Base-by-base conservation (phyloP, 495 filamentous ascomycete genomes). In the Aspergillus panamensis region DNA sequence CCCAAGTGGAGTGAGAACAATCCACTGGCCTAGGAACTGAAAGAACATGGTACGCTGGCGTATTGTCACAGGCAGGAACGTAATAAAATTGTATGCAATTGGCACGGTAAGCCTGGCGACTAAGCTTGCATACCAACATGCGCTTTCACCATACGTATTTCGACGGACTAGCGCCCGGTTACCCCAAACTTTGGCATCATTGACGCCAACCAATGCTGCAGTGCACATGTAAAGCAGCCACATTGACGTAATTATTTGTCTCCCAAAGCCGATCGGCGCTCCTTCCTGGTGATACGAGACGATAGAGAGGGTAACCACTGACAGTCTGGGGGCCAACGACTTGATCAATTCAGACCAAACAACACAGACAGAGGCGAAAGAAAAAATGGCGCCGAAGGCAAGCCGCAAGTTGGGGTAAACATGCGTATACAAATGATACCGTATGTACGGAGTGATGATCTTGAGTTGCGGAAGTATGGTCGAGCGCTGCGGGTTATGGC, bases 221-320 rank as follows among this genome's bases (percentile, higher is more conserved):
- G 86, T 79, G 68, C 83, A 88, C 93, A 97, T 97, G 76, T 97
- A 98, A 25, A 91, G 71, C 62, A 98, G 85, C 94, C 94, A 98
- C 31, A 84, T 74, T 9, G 90, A 87, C 9, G 93, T 87, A 48
- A 89, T 88, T 47, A 89, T 69, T 68, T 98, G 94, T 32, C 91
- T 89, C 9, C 86, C 85, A 61, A 97, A 88, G 12, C 89, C 88
- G 63, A 96, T 80, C 25, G 87, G 82, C 40, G 85, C 84, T n/a
- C 80, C 76, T 5, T 82, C 76, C 49, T 81, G 77, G 53, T 82
- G 84, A 60, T 94, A 86, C 48, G 94, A 91, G 17, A 96, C 81
- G 12, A 98, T 84, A 3, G 88, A 96, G 53, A 93, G 81, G 49
- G 87, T 86, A 65, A 98, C 88, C 50, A 95, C 78, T 3, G 92